Evolutionary conservation across 495 filamentous ascomycete genomes (phyloP), one percentile per base, ranked within the genome.

Genomic region (Penicillium herquei): DNA sequence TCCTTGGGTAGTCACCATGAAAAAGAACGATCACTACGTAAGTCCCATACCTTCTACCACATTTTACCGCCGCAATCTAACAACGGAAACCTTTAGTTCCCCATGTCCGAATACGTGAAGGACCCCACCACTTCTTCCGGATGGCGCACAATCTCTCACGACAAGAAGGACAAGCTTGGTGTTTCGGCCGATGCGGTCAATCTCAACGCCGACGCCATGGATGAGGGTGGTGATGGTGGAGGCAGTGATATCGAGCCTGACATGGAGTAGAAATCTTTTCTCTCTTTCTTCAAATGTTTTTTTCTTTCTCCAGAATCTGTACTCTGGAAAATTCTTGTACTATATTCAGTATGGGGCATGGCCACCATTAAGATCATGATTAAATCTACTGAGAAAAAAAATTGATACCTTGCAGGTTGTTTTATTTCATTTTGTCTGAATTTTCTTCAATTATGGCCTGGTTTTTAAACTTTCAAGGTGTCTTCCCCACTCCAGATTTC

Each of bases 21-120:
- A 99, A 85, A 99, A 99, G 84, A 95, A 96, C 69, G 95, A 99
- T 70, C 94, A 99, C 71, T 99, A 99, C 68, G 81, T 84, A 63
- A 70, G 77, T 66, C 7, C 37, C 42, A 18, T 11, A 17, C 10
- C 40, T 5, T 37, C 50, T 26, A 42, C 49, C 53, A 17, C 10
- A 47, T 1, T 8, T 35, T 16, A n/a, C n/a, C 18, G 16, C 9
- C 32, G 21, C 31, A 1, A 21, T 53, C 56, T 58, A 56, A 60
- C 43, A 13, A 18, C 14, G n/a, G 11, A 8, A 30, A n/a, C 14
- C 12, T 1, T n/a, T 47, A 78, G 75, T 96, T 96, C 81, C 90
- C 91, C 10, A 93, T 89, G 55, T 87, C 90, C 67, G 91, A 96
- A 70, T 92, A 90, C 69, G 81, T 88, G 64, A 92, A 92, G 64